Conservation (phyloP, 192 early-diverging fungal species). For the Gamsiella multidivaricata region DNA sequence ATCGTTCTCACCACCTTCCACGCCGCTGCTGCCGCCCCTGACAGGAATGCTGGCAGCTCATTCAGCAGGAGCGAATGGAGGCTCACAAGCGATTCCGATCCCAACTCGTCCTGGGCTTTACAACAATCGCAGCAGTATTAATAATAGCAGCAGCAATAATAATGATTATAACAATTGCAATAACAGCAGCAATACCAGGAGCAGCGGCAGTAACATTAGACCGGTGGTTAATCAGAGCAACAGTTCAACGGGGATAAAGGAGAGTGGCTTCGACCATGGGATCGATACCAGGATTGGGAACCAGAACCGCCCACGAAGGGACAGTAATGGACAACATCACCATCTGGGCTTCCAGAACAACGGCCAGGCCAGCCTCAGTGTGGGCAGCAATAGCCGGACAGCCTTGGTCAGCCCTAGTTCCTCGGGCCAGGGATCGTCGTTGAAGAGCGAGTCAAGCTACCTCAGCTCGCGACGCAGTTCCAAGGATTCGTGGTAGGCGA, state of each 20-base stretch:
- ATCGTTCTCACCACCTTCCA: background rate
- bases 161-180: background rate
- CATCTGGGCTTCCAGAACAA: background rate
- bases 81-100: background rate
- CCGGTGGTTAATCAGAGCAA: too few species aligned
- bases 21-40: background rate
- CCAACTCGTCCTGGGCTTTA: constrained; percentile 2
- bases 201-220: background rate
- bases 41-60: background rate
- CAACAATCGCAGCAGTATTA: constrained; percentile 4
- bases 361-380: background rate
- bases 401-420: background rate
- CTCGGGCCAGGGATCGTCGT: constrained; percentile 20
- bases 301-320: background rate
- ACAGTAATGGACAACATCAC: background rate
- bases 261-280: too few species aligned
- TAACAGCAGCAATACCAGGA: background rate
- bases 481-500: constrained; percentile 38
- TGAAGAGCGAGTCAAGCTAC: constrained; percentile 25
- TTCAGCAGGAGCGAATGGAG: background rate
- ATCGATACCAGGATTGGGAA: too few species aligned
- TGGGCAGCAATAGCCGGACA: background rate
- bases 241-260: background rate
- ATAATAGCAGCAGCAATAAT: constrained; percentile 1
- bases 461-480: constrained; percentile 38